Evolutionary conservation across 1,139 yeast genomes (phyloP).

Genomic region (Hemisphaericaspora lyxosophila): DNA sequence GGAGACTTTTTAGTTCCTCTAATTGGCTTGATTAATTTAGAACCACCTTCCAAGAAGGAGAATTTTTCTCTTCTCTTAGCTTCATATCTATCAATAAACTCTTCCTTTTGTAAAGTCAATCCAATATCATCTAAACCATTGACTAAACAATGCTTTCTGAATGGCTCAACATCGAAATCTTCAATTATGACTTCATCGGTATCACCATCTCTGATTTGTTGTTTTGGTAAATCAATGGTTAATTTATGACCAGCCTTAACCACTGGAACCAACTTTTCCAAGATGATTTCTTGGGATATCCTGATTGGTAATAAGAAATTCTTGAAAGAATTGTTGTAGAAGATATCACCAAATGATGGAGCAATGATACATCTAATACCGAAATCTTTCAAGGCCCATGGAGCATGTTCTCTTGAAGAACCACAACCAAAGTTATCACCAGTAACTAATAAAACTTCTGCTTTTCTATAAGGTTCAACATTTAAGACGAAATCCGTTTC

Average conservation of each 20-base stretch:
- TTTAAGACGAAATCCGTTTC: conserved; percentile 88
- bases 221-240: conserved; percentile 82
- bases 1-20: conserved; percentile 68
- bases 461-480: conserved; percentile 73
- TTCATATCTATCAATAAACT: conserved; percentile 71
- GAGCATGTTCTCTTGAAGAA: conserved; percentile 98
- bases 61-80: conserved; percentile 70
- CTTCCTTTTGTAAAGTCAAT: conserved; percentile 87
- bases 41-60: conserved; percentile 90
- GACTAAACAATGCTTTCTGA: conserved; percentile 91
- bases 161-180: conserved; percentile 81
- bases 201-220: conserved; percentile 67
- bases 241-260: conserved; percentile 72
- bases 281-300: conserved; percentile 71
- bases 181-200: conserved; percentile 74
- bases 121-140: conserved; percentile 98
- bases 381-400: conserved; percentile 98
- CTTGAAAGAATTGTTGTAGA: conserved; percentile 94
- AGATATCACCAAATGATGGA: conserved; percentile 96
- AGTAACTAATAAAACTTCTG: conserved; percentile 83
- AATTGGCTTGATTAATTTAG: conserved; percentile 63
- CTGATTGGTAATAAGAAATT: conserved; percentile 93
- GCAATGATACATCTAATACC: conserved; percentile 96
- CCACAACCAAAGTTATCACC: conserved; percentile 99
- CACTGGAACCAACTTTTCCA: conserved; percentile 69